Conservation (phyloP, 2,329 filamentous ascomycete genomes). For the Fusarium chlamydosporum region DNA sequence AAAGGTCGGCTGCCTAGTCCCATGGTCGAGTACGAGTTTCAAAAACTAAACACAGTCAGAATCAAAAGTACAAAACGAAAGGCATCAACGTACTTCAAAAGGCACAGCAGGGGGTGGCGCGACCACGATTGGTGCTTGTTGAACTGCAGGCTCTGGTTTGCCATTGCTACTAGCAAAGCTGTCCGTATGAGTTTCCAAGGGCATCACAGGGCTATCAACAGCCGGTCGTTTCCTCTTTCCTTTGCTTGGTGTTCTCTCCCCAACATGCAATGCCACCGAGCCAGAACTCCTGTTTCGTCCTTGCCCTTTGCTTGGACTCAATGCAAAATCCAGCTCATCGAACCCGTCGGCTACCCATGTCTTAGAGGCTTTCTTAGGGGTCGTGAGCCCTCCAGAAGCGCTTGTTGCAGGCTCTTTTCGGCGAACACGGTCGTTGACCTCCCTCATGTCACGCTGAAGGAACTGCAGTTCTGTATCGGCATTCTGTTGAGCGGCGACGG, state of each 20-base stretch:
- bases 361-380: constrained; percentile 72
- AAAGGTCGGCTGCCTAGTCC: constrained; percentile 72
- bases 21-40: constrained; percentile 75
- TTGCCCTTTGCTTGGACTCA: constrained; percentile 67
- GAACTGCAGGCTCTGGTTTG: constrained; percentile 33
- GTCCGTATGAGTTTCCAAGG: constrained; percentile 67
- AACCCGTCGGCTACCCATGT: constrained; percentile 80
- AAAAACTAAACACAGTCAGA: constrained; percentile 64
- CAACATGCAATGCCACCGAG: constrained; percentile 61
- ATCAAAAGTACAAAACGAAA: neutral
- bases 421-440: constrained; percentile 66
- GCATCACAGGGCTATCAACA: constrained; percentile 75
- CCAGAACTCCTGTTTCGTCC: constrained; percentile 58
- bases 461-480: constrained; percentile 80
- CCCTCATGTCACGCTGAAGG: constrained; percentile 77
- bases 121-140: constrained; percentile 42
- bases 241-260: constrained; percentile 73
- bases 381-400: constrained; percentile 57
- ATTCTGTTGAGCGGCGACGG: constrained; percentile 74
- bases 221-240: constrained; percentile 77
- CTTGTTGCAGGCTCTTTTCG: constrained; percentile 59
- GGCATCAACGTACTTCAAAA: constrained; percentile 60
- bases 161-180: constrained; percentile 58
- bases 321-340: constrained; percentile 73
- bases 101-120: constrained; percentile 54